Conservation (phyloP, 345 rosid species). For the Arabis alpina region DNA sequence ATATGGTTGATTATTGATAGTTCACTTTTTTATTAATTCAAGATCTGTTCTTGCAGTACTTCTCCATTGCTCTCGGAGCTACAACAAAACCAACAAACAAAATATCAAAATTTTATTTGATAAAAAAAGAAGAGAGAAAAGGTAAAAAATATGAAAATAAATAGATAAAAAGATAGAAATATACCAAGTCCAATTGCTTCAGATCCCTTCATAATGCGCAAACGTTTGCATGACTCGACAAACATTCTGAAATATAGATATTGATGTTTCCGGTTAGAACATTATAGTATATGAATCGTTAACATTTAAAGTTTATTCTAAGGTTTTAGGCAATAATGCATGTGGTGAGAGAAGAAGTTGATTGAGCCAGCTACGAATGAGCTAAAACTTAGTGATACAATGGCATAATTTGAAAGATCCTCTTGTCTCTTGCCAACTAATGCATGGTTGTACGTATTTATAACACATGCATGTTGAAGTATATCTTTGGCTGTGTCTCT, state of each 20-base stretch:
- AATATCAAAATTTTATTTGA: neutral
- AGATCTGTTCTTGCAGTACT: conserved; percentile 45
- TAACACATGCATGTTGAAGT: conserved; percentile 28
- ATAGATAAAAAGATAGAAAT: neutral
- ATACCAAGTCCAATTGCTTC: conserved; percentile 96
- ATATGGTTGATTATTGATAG: conserved; percentile 31
- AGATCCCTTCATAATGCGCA: conserved; percentile 96
- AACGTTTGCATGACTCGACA: conserved; percentile 93
- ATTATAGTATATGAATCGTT: conserved; percentile 15
- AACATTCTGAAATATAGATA: conserved; percentile 71
- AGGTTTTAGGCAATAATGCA: conserved; percentile 31
- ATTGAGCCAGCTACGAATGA: conserved; percentile 42
- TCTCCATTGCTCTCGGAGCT: conserved; percentile 50
- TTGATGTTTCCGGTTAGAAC: conserved; percentile 33
- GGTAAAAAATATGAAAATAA: neutral
- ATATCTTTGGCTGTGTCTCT: conserved; percentile 35
- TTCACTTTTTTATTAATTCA: conserved; percentile 3
- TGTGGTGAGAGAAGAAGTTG: conserved; percentile 27
- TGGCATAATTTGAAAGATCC: conserved; percentile 32
- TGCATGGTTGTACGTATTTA: conserved; percentile 43
- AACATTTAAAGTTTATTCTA: conserved; percentile 27
- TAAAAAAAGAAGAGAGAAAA: neutral
- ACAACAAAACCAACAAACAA: conserved; percentile 9
- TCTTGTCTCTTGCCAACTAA: conserved; percentile 46
- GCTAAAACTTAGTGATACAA: conserved; percentile 28